Evolutionary conservation across 2,329 filamentous ascomycete genomes (phyloP).

Genomic region (Microdochium trichocladiopsis): DNA sequence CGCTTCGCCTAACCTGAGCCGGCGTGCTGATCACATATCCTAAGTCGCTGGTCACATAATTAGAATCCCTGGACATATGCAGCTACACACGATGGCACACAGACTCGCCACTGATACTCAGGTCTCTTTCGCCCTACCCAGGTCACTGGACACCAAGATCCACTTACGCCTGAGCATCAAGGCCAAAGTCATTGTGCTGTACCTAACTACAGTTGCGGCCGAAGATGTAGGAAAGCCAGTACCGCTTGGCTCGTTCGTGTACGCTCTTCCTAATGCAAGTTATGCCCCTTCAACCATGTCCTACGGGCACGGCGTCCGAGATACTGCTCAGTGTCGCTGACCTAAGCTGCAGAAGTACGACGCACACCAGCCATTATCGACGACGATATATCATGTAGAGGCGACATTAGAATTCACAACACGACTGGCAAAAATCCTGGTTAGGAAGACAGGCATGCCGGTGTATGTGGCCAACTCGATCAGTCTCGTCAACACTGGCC

Average conservation of each 20-base stretch:
- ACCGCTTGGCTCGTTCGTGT: slow-evolving; percentile 83
- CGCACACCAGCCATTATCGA: slow-evolving; percentile 61
- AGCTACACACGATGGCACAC: neutral
- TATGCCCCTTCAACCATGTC: neutral
- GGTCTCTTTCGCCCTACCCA: slow-evolving; percentile 54
- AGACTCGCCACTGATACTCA: slow-evolving; percentile 20
- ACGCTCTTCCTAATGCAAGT: slow-evolving; percentile 81
- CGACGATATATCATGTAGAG: slow-evolving; percentile 70
- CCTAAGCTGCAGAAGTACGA: slow-evolving; percentile 35
- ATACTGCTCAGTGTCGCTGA: slow-evolving; percentile 1
- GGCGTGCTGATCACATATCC: too few relatives aligned
- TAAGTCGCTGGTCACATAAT: too few relatives aligned
- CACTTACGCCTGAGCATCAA: slow-evolving; percentile 53
- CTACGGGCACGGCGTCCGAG: neutral
- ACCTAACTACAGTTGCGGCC: slow-evolving; percentile 50
- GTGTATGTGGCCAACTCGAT: slow-evolving; percentile 91
- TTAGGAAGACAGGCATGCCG: slow-evolving; percentile 63
- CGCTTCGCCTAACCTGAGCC: too few relatives aligned
- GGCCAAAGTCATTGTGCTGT: slow-evolving; percentile 51
- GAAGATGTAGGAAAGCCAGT: slow-evolving; percentile 43
- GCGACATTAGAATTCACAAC: slow-evolving; percentile 80
- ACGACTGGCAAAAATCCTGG: slow-evolving; percentile 75
- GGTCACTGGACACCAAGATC: slow-evolving; percentile 52
- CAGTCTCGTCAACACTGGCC: slow-evolving; percentile 63
- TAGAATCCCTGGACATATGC: too few relatives aligned